Evolutionary conservation across 1,284 basidiomycete species (phyloP).

Genomic region (Tylopilus sp.): DNA sequence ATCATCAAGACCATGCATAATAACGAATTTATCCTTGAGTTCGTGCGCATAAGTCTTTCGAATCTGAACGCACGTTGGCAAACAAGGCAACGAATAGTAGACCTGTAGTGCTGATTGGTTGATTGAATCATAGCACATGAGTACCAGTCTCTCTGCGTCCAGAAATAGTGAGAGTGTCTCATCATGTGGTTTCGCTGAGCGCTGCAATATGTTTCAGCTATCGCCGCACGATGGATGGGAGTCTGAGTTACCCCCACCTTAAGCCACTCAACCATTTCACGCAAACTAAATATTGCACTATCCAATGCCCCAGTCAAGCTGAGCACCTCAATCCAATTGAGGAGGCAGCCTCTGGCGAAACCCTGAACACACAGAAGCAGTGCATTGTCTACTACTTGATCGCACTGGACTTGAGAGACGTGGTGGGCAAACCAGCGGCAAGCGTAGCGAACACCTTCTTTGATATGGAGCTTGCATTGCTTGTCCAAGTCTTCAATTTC

Average conservation of each 20-base stretch:
- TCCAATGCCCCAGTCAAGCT: conserved; percentile 31
- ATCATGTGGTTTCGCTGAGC: conserved; percentile 9
- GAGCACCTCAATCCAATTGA: conserved; percentile 37
- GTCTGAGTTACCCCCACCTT: conserved; percentile 23
- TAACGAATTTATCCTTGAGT: conserved; percentile 21
- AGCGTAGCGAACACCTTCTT: conserved; percentile 31
- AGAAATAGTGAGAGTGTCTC: conserved; percentile 20
- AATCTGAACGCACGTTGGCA: conserved; percentile 22
- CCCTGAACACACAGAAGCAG: conserved; percentile 24
- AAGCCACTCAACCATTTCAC: conserved; percentile 24
- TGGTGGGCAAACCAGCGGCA: conserved; percentile 36
- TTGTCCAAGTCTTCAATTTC: conserved; percentile 26
- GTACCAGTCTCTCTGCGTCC: conserved; percentile 36
- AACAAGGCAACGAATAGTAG: conserved; percentile 29
- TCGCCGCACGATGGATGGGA: neutral
- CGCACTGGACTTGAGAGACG: conserved; percentile 19
- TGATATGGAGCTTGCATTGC: conserved; percentile 20
- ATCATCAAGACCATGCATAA: conserved; percentile 24
- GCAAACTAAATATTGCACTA: conserved; percentile 25
- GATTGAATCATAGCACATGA: conserved; percentile 35
- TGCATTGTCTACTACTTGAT: conserved; percentile 7
- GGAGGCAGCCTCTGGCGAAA: conserved; percentile 22
- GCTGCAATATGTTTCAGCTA: conserved; percentile 9
- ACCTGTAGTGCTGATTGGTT: conserved; percentile 30
- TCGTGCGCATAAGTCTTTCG: conserved; percentile 26